Evolutionary conservation across 1,284 basidiomycete genomes (phyloP).

Genomic region (Ustilago bromivora): DNA sequence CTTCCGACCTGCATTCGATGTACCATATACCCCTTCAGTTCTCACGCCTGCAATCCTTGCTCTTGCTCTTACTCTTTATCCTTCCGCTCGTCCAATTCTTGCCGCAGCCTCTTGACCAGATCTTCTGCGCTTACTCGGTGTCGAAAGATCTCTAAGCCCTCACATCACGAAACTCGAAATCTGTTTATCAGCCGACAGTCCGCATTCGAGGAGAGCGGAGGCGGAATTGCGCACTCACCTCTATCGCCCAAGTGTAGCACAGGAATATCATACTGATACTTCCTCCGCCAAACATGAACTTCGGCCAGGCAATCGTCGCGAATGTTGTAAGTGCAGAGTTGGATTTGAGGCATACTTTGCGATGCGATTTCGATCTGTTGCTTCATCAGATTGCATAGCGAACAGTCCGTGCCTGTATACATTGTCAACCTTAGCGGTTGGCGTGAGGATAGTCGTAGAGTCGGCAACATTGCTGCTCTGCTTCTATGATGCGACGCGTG

Average conservation of each 20-base stretch:
- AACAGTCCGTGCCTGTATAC: slow-evolving; percentile 66
- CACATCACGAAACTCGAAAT: neutral
- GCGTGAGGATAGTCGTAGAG: slow-evolving; percentile 3
- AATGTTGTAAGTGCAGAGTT: slow-evolving; percentile 62
- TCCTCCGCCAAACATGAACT: slow-evolving; percentile 61
- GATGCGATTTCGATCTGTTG: slow-evolving; percentile 42
- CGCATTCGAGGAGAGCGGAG: neutral
- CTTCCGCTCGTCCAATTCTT: neutral
- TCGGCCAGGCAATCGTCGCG: slow-evolving; percentile 58
- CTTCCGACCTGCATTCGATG: neutral
- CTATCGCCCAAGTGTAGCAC: slow-evolving; percentile 55
- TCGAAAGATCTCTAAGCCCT: slow-evolving; percentile 42
- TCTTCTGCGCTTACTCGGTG: slow-evolving; percentile 36
- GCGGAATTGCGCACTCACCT: slow-evolving; percentile 21
- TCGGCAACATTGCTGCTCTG: slow-evolving; percentile 9
- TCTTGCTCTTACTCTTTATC: neutral
- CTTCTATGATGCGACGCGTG: no score
- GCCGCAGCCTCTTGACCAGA: slow-evolving; percentile 22
- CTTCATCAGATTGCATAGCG: slow-evolving; percentile 63
- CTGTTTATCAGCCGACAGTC: no score
- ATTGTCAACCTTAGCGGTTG: slow-evolving; percentile 40
- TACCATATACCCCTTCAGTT: slow-evolving; percentile 20
- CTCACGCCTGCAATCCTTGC: neutral
- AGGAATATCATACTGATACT: slow-evolving; percentile 69
- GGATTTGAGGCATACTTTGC: slow-evolving; percentile 30